These are phyloP conservation scores for Pseudogymnoascus sp. DNA, from an alignment of 2,329 filamentous ascomycete species.

Conservation along the genomic window DNA sequence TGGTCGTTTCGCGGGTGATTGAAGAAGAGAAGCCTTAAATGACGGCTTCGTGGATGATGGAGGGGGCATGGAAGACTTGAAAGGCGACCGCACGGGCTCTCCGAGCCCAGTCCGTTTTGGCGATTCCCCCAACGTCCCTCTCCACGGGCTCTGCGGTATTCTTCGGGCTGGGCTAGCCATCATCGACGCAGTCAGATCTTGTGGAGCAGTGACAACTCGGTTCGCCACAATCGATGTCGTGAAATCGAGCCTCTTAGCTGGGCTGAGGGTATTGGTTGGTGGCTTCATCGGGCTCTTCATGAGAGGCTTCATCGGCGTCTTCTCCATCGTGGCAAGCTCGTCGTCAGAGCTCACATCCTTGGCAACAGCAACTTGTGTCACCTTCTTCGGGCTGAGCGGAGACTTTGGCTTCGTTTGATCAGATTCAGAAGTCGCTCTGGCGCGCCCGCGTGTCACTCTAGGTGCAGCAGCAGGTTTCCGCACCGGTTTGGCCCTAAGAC, in stretches of 20 bases:
- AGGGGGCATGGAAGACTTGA: slow-evolving; percentile 21
- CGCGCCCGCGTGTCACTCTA: slow-evolving; percentile 9
- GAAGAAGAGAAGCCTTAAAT: slow-evolving; percentile 26
- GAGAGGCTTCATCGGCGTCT: slow-evolving; percentile 44
- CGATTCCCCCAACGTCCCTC: slow-evolving; percentile 49
- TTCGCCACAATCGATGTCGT: slow-evolving; percentile 27
- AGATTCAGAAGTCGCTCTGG: slow-evolving; percentile 26
- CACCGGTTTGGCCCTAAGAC: slow-evolving; percentile 41
- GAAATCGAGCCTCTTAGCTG: slow-evolving; percentile 32
- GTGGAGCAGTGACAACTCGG: slow-evolving; percentile 26
- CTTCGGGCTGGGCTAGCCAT: slow-evolving; percentile 51
- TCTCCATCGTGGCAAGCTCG: slow-evolving; percentile 48
- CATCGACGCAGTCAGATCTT: slow-evolving; percentile 33
- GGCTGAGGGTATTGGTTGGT: slow-evolving; percentile 27
- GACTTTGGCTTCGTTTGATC: slow-evolving; percentile 36
- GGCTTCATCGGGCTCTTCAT: slow-evolving; percentile 51
- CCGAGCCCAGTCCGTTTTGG: slow-evolving; percentile 38
- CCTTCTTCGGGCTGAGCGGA: slow-evolving; percentile 59
- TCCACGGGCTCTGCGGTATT: slow-evolving; percentile 44
- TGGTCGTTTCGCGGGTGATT: slow-evolving; percentile 27
- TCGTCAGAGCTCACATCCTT: slow-evolving; percentile 46
- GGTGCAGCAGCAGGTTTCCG: slow-evolving; percentile 35
- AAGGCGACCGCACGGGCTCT: slow-evolving; percentile 23
- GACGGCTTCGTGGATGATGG: slow-evolving; percentile 20
- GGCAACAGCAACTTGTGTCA: slow-evolving; percentile 45